Base-by-base conservation (phyloP, 805 yeast species). In the Zygosaccharomyces bailii region DNA sequence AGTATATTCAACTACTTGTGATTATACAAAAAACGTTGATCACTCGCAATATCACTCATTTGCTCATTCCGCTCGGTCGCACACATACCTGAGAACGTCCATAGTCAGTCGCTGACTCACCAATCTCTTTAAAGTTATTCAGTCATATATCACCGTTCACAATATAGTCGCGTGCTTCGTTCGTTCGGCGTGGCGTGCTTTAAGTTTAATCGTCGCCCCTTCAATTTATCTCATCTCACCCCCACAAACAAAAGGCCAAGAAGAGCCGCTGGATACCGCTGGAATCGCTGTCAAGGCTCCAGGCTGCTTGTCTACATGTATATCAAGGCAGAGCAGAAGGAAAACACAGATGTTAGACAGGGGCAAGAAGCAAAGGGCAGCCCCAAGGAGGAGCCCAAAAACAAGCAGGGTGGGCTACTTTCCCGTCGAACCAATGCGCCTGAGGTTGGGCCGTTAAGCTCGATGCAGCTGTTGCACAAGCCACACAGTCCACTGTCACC, bases 391-490 rank as follows among this genome's bases (percentile, higher is more conserved):
- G 4, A 25, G 11, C 33, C 27, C 27, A 10, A 27, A 11, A 21
- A 3, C 30, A 7, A 5, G 16, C 19, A 5, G 10, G 13, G 14
- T 16, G 40, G 40, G 14, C 20, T 37, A 20, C 19, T 37, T 5
- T 37, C 40, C 5, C 27, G 40, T 10, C 40, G 40, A 25, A 32
- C 33, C 30, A 37, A 37, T 25, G 40, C 40, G 17, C 40, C 40
- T 4, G 6, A 21, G 6, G 23, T 37, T n/a, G 40, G 40, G 14
- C 31, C 45, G 10, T 32, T 48, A 19, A 51, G 51, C 38, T 60
- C 66, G 4, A 42, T 62, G 21, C 50, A 56, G 18, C 60, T 54
- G 41, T 39, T 62, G 39, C 60, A 55, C 42, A 60, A 54, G 40
- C 67, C 67, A 5, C 58, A 56, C 39, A 48, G 67, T 16, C 56